Conservation (phyloP, 2,329 filamentous ascomycete genomes). For the Beauveria sp. region DNA sequence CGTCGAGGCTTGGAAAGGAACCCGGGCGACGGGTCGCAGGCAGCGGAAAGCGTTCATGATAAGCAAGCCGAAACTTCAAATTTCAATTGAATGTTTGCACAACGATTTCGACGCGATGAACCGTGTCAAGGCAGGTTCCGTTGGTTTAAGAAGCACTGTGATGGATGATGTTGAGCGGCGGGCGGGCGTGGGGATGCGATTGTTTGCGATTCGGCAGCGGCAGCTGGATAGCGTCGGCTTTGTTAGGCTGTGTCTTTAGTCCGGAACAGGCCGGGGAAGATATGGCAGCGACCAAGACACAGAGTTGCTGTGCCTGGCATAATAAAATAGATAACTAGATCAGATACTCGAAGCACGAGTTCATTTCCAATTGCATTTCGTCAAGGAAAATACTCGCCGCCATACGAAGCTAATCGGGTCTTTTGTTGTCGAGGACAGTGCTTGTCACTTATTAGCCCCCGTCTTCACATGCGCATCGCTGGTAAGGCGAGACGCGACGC, state of each 20-base stretch:
- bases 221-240: conserved; percentile 12
- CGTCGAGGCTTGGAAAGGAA: conserved; percentile 45
- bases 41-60: conserved; percentile 48
- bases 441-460: no score
- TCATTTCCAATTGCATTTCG: no score
- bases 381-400: no score
- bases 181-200: conserved; percentile 8
- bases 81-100: not conserved
- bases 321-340: not conserved
- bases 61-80: not conserved
- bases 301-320: not conserved
- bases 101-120: not conserved
- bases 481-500: no score
- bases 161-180: conserved; percentile 2
- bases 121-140: not conserved
- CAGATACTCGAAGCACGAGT: not conserved
- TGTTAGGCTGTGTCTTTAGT: not conserved
- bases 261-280: not conserved
- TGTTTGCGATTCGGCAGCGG: conserved; percentile 5
- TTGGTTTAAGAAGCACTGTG: not conserved
- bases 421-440: no score
- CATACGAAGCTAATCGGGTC: no score
- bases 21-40: conserved; percentile 49
- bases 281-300: not conserved
- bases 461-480: no score